These are phyloP conservation scores for Xylaria venustula DNA, from an alignment of 495 filamentous ascomycete species.

Conservation along the genomic window DNA sequence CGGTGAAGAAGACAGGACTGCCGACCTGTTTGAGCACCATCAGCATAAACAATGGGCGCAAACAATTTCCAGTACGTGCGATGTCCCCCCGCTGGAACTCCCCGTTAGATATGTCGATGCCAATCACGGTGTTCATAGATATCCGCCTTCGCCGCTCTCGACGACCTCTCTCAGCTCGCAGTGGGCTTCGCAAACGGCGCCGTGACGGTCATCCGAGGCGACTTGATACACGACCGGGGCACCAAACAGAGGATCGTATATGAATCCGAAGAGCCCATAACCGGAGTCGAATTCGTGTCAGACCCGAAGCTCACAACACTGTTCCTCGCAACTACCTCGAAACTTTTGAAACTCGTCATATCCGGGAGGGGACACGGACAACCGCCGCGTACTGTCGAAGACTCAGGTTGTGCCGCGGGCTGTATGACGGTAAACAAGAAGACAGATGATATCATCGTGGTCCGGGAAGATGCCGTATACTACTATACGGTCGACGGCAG, in stretches of 20 bases:
- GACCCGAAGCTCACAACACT: conserved; percentile 66
- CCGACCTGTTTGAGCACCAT: conserved; percentile 84
- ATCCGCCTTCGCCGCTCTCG: conserved; percentile 81
- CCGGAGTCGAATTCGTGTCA: conserved; percentile 76
- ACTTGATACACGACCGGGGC: conserved; percentile 94
- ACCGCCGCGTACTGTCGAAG: conserved; percentile 82
- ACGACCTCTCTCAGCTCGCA: conserved; percentile 85
- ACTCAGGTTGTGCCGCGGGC: conserved; percentile 81
- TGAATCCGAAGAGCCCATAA: conserved; percentile 95
- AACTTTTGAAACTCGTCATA: conserved; percentile 84
- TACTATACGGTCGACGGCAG: conserved; percentile 84
- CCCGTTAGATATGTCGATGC: no score
- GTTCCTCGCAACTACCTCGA: conserved; percentile 86
- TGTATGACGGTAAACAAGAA: conserved; percentile 86
- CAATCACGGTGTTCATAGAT: conserved; percentile 54
- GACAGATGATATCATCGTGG: conserved; percentile 83
- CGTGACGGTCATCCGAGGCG: conserved; percentile 89
- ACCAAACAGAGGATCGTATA: conserved; percentile 94
- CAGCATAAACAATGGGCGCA: conserved; percentile 84
- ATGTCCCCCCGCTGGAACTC: no score
- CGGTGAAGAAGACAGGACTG: conserved; percentile 87
- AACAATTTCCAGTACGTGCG: conserved; percentile 77
- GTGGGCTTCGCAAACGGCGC: conserved; percentile 95
- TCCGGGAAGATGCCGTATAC: conserved; percentile 91
- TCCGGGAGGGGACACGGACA: conserved; percentile 85